phyloP scores from a whole-genome alignment of 495 filamentous ascomycete species.

The Choiromyces venosus region DNA sequence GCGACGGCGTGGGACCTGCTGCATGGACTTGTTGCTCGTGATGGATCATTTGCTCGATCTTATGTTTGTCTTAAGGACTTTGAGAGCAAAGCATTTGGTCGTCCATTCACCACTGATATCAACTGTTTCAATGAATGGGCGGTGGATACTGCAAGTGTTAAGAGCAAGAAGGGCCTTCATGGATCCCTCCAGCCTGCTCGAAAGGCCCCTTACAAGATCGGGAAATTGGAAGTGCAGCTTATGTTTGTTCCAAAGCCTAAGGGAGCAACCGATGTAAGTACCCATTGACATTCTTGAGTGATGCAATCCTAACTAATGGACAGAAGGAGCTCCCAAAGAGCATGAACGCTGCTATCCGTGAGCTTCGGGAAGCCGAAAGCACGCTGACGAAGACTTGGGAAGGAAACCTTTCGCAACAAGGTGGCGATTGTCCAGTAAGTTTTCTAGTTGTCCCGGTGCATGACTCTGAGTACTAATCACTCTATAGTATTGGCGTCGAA shows the following conservation, averaged over 20 bases:
- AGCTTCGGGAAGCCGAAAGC: slow-evolving; percentile 81
- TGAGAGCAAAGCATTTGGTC: slow-evolving; percentile 75
- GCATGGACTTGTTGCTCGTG: slow-evolving; percentile 74
- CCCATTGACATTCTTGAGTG: neutral
- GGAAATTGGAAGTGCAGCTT: slow-evolving; percentile 85
- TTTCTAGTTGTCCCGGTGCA: neutral
- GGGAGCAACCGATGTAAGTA: slow-evolving; percentile 66
- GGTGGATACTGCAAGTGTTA: slow-evolving; percentile 73
- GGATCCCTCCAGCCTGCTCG: slow-evolving; percentile 54
- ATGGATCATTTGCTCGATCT: slow-evolving; percentile 87
- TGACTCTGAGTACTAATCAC: slow-evolving; percentile 38
- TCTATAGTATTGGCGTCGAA: slow-evolving; percentile 84
- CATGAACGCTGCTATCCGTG: slow-evolving; percentile 88
- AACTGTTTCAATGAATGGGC: slow-evolving; percentile 99
- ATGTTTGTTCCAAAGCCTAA: slow-evolving; percentile 90
- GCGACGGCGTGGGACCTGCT: slow-evolving; percentile 77
- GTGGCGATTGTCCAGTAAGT: slow-evolving; percentile 95
- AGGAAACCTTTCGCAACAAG: slow-evolving; percentile 88
- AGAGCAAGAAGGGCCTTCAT: slow-evolving; percentile 73
- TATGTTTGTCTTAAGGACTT: slow-evolving; percentile 92
- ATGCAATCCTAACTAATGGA: slow-evolving; percentile 29
- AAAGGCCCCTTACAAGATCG: slow-evolving; percentile 86
- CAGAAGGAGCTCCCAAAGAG: slow-evolving; percentile 91
- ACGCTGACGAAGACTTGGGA: slow-evolving; percentile 68
- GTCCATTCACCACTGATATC: slow-evolving; percentile 78